Base-by-base conservation (phyloP, 2,329 filamentous ascomycete genomes). In the Trichoderma sp. region DNA sequence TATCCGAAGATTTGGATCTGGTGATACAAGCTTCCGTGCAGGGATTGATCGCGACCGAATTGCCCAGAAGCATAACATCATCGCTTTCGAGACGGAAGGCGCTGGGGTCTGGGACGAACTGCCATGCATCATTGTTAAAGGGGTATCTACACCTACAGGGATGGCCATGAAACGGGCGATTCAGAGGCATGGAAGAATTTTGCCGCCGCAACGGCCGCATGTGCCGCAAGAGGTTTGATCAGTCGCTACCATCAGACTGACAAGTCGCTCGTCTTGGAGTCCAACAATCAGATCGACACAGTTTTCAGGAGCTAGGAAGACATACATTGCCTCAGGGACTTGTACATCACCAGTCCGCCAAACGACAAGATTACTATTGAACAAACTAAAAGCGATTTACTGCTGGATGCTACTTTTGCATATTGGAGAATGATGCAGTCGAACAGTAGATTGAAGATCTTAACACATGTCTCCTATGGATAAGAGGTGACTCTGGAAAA, bases 401-500 rank as follows among this genome's bases (percentile, higher is more conserved):
- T 47, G 4, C 19, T 47, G 16, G 40, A 47, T n/a, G 40, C 40
- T 47, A 47, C 7, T 7, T 7, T 6, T 47, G 40, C 19, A n/a
- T 47, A 10, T 4, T 47, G 8, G 3, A 47, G 5, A n/a, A 47
- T 47, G 40, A 47, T n/a, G 19, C 19, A 47, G n/a, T n/a, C n/a
- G 2, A 47, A n/a, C 16, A 29, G 40, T 74, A 57, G 37, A 43
- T 43, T 3, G 52, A 73, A 6, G 67, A 75, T 35, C 4, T 55
- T 0, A 3, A 73, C 27, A 31, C 65, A 47, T 82, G 10, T 77
- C 35, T 40, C 35, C 16, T 83, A 2, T 81, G 80, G 81, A 74
- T 82, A 49, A 78, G 72, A 29, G 80, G 80, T 0, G 78, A 77
- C 43, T 76, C 81, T 1, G 81, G 82, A 5, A 83, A 80, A 47